Evolutionary conservation across 441 rosid genomes (phyloP), one percentile per base, ranked within the genome.

Genomic region (Eutrema salsugineum): DNA sequence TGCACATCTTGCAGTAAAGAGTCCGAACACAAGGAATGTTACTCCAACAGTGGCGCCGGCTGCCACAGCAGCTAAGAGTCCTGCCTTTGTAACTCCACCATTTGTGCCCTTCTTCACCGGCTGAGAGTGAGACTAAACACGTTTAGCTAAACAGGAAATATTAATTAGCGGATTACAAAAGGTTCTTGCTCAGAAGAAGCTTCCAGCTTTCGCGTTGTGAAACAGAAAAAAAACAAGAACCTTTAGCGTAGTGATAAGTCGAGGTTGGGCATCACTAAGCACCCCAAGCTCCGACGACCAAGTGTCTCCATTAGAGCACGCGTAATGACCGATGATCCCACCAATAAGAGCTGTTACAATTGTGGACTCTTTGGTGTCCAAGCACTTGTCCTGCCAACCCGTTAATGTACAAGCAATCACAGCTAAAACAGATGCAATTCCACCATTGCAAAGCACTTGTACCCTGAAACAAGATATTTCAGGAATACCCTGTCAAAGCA

Each of bases 201-300:
- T n/a, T n/a, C n/a, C n/a, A n/a, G n/a, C n/a, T n/a, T n/a, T n/a
- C n/a, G n/a, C n/a, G n/a, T n/a, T n/a, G n/a, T n/a, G 6, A 1
- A 56, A 43, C 32, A 30, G 22, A 20, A 17, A 64, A 66, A 49
- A 50, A 67, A 59, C 33, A 68, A 12, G 33, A 60, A 94, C 98
- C 98, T 94, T 94, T 60, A 91, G 79, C 50, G 89, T 91, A n/a
- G 98, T 94, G 82, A 94, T 90, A 63, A 94, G 76, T 43, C 89
- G 88, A 17, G 98, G 98, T 56, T 91, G 93, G 2, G 87, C 83
- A 62, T 91, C 84, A 44, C 97, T 90, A 49, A 94, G 95, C 54
- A 91, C 85, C 59, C 99, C 98, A 47, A 94, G 90, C 87, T 94
- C 99, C 0, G 99, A 94, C 63, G 97, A 94, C 97, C 97, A 91